Base-by-base conservation (phyloP, 805 yeast genomes). In the Candida hungchunana region DNA sequence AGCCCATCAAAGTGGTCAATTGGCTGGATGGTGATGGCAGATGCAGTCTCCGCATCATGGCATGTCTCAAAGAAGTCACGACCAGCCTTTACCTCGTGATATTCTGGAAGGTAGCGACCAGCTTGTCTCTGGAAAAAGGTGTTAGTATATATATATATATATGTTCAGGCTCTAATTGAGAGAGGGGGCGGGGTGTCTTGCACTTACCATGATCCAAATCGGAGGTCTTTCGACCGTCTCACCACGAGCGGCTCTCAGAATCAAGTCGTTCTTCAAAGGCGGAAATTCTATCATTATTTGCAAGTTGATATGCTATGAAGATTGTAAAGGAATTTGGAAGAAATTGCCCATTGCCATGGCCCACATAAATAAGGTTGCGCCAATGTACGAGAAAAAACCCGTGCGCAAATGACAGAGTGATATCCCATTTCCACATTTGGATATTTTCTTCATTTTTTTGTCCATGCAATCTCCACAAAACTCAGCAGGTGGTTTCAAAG, bases 221-320 rank as follows among this genome's bases (percentile, higher is more conserved):
- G 98, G 98, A 2, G 98, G 97, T 58, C 98, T 78, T 63, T 93
- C 97, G 26, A 90, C 97, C 42, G 65, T 66, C 57, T 90, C 95
- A 34, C 82, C 97, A 46, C 71, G 71, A 9, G 97, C 97, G 4
- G 97, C 96, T 51, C 98, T 71, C 46, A 93, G 67, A 24, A 93
- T 82, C 53, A 90, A 70, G 56, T 93, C 98, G 64, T 93, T 93
- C 62, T 89, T 75, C 58, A 89, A 67, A 12, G 79, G 76, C 13
- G 96, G 79, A 59, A 88, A 89, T 36, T 62, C 63, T 18, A 38
- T 16, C 47, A 39, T 42, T 12, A n/a, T 30, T 20, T n/a, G n/a
- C n/a, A n/a, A n/a, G 16, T 13, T 16, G 18, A 17, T 12, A 6
- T 12, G n/a, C 22, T 8, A 8, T 24, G 13, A 24, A n/a, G 26